Evolutionary conservation across 2,329 filamentous ascomycete species (phyloP).

Genomic region (Hymenoscyphus repandus): DNA sequence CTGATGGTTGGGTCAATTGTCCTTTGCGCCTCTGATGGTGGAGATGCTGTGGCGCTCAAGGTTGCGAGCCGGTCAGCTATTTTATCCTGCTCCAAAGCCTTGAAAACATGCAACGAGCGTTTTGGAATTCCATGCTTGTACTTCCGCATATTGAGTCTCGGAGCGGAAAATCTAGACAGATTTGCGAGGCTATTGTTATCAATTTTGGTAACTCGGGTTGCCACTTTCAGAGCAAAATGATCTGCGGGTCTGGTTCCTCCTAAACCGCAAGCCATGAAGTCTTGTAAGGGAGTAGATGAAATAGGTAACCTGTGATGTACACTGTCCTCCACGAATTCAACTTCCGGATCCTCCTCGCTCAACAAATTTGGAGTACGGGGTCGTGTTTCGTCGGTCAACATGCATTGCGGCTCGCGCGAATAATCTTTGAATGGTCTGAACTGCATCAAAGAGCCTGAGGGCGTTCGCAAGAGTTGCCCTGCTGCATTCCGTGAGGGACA

Average conservation of each 20-base stretch:
- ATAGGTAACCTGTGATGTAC: conserved; percentile 6
- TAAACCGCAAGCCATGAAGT: conserved; percentile 53
- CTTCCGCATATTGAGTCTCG: conserved; percentile 6
- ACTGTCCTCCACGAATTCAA: conserved; percentile 35
- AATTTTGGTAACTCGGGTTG: conserved; percentile 26
- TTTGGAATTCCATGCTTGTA: conserved; percentile 18
- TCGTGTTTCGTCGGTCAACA: conserved; percentile 12
- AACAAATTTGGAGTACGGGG: conserved; percentile 22
- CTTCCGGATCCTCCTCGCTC: conserved; percentile 13
- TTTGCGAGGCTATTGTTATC: neutral
- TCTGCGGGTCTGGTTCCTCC: conserved; percentile 58
- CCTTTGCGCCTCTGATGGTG: neutral
- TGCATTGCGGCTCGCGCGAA: conserved; percentile 21
- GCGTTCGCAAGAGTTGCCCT: conserved; percentile 3
- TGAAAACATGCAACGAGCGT: conserved; percentile 16
- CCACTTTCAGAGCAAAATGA: conserved; percentile 53
- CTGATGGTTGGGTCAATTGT: conserved; percentile 10
- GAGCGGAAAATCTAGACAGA: conserved; percentile 14
- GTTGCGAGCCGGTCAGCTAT: conserved; percentile 6
- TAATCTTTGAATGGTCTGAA: conserved; percentile 46
- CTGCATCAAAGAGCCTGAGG: conserved; percentile 42
- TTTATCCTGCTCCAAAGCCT: neutral
- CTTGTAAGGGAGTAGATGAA: conserved; percentile 17
- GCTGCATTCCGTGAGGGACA: conserved; percentile 5
- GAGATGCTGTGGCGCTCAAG: conserved; percentile 6